These are phyloP conservation scores for Coccomyxa sp. DNA, from an alignment of 139 green algal genomes.

Conservation along the genomic window DNA sequence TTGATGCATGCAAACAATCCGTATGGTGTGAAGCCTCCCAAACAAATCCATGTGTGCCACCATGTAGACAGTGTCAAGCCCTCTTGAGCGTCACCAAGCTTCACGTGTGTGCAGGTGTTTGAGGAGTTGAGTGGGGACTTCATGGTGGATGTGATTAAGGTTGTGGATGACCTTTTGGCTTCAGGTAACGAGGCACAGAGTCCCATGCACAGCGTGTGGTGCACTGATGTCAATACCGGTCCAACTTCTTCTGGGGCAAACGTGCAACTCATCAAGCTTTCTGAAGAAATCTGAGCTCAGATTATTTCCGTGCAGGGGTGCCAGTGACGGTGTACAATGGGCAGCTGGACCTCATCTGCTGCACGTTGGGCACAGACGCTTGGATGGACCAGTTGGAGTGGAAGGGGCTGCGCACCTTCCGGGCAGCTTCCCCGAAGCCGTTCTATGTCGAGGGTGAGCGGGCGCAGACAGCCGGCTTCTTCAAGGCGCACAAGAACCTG, in stretches of 20 bases:
- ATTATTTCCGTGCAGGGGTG: background rate
- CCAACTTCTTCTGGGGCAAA: too few species aligned
- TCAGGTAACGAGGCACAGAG: background rate
- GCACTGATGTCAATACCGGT: too few species aligned
- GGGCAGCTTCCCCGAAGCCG: too few species aligned
- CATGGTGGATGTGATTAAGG: constrained; percentile 11
- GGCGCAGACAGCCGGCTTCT: background rate
- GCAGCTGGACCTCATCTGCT: constrained; percentile 28
- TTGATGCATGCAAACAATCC: too few species aligned
- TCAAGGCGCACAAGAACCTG: constrained; percentile 10
- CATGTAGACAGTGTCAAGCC: too few species aligned
- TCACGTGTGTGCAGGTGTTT: too few species aligned
- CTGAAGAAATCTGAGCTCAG: too few species aligned
- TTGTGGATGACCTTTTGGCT: constrained; percentile 9
- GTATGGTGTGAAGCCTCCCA: too few species aligned
- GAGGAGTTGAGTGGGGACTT: background rate
- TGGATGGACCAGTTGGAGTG: constrained; percentile 5
- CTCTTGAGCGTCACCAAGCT: too few species aligned
- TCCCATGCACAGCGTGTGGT: background rate
- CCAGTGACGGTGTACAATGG: constrained; percentile 22
- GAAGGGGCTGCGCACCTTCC: background rate
- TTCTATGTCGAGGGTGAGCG: background rate
- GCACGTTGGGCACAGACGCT: constrained; percentile 12
- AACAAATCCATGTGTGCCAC: too few species aligned
- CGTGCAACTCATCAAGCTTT: too few species aligned